phyloP scores from a whole-genome alignment of 129 eudicot genomes.

The Ambrosia trifida region DNA sequence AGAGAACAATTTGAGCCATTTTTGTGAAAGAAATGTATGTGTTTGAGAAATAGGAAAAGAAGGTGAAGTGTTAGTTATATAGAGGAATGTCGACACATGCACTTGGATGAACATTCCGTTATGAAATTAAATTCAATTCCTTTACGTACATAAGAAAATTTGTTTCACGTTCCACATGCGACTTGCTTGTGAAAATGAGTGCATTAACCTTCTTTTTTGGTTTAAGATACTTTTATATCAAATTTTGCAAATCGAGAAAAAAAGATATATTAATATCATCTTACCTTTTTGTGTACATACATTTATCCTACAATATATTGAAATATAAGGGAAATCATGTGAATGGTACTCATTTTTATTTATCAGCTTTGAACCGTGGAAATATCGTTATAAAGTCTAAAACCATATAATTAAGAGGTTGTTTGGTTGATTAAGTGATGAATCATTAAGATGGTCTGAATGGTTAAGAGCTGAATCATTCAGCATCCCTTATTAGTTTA shows the following conservation, averaged over 20 bases:
- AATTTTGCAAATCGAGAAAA: conserved; percentile 22
- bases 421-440: no score
- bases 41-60: conserved; percentile 6
- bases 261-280: not conserved
- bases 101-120: not conserved
- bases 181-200: conserved; percentile 24
- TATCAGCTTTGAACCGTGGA: no score
- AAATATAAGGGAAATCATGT: no score
- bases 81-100: conserved; percentile 25
- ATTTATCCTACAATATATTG: no score
- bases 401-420: no score
- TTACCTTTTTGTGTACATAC: not conserved
- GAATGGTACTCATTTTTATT: no score
- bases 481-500: no score
- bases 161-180: conserved; percentile 38
- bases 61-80: conserved; percentile 14
- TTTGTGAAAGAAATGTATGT: conserved; percentile 10
- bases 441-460: no score
- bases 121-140: conserved; percentile 19
- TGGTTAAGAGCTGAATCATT: no score
- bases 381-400: no score
- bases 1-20: conserved; percentile 34
- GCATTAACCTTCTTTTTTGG: not conserved
- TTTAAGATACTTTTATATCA: not conserved
- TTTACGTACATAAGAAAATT: conserved; percentile 33